Evolutionary conservation across 176 grass and related monocot species (phyloP).

Genomic region (Triticum urartu): DNA sequence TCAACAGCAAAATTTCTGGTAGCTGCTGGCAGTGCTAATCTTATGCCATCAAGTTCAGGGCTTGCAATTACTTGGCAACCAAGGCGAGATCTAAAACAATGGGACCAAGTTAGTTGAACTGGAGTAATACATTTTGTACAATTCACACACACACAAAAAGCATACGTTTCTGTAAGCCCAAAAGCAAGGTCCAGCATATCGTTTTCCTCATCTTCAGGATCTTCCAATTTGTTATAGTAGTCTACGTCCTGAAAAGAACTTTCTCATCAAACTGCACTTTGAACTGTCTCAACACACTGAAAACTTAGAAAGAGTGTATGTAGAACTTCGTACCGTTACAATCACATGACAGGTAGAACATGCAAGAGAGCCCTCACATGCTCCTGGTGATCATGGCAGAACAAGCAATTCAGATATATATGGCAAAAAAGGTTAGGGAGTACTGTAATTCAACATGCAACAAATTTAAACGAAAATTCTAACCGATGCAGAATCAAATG

Average conservation of each 20-base stretch:
- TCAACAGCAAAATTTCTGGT: conserved; percentile 71
- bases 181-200: conserved; percentile 99
- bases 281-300: conserved; percentile 1
- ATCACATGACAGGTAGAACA: conserved; percentile 98
- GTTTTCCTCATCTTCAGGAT: conserved; percentile 93
- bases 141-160: conserved; percentile 11
- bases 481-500: neutral
- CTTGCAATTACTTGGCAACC: conserved; percentile 87
- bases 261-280: conserved; percentile 36
- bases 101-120: neutral
- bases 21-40: conserved; percentile 68
- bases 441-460: neutral
- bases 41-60: conserved; percentile 83
- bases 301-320: neutral
- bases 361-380: conserved; percentile 90
- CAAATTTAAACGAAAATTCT: conserved; percentile 8
- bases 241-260: conserved; percentile 60
- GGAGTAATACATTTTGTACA: neutral
- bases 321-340: conserved; percentile 62
- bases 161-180: conserved; percentile 78
- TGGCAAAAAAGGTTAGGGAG: neutral
- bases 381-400: conserved; percentile 54
- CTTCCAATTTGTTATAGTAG: conserved; percentile 87
- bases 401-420: conserved; percentile 14
- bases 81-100: conserved; percentile 75